Evolutionary conservation across 176 grass and related monocot genomes (phyloP).

Genomic region (Ensete glaucum): DNA sequence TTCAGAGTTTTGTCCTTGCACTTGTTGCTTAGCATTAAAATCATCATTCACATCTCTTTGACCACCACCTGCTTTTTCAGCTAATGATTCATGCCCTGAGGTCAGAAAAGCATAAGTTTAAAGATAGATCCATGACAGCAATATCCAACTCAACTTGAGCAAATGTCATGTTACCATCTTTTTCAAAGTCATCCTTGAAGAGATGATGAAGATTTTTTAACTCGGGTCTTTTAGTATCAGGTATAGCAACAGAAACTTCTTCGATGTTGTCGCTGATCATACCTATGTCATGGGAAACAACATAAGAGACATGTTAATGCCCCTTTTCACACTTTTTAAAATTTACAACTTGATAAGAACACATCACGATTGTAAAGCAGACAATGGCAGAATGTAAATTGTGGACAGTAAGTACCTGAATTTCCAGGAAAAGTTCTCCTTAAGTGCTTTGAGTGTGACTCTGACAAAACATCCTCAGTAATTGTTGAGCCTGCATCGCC

Average conservation of each 20-base stretch:
- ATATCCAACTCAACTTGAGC: background rate
- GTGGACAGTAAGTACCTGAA: conserved; percentile 16
- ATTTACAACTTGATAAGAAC: background rate
- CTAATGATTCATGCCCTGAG: conserved; percentile 23
- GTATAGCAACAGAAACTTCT: conserved; percentile 18
- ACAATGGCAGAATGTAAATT: background rate
- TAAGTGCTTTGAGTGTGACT: conserved; percentile 29
- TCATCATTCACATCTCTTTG: conserved; percentile 20
- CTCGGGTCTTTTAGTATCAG: conserved; percentile 10
- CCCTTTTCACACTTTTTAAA: background rate
- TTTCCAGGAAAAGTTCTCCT: conserved; percentile 35
- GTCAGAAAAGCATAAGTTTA: conserved; percentile 1
- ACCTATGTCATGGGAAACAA: conserved; percentile 11
- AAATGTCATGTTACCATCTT: conserved; percentile 14
- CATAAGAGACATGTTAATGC: background rate
- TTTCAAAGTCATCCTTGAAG: conserved; percentile 21
- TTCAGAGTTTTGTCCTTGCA: background rate
- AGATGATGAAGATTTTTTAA: conserved; percentile 20
- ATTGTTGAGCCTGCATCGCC: conserved; percentile 26
- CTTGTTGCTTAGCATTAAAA: conserved; percentile 14
- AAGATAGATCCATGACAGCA: conserved; percentile 8
- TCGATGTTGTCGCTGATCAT: background rate
- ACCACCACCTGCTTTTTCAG: conserved; percentile 28
- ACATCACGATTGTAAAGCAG: background rate
- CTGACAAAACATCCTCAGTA: conserved; percentile 22